Percentiles rank a stretch among this genome's conserved stretches.
Conservation (phyloP, 768 basidiomycete species). For the Sporobolomyces roseus region DNA sequence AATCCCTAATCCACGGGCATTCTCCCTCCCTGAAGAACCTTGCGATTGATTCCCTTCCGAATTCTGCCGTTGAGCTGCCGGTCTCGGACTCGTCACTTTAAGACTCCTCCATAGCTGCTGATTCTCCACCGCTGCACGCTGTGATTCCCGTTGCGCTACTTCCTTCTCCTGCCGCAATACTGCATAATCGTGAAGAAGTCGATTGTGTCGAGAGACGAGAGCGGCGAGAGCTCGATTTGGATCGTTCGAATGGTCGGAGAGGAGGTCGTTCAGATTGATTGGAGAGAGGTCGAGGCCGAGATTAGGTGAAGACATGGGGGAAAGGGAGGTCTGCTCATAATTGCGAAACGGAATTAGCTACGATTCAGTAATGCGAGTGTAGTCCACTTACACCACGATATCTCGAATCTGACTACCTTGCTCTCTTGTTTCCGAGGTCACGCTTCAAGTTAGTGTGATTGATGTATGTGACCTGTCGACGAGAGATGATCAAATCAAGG, state of each 20-base stretch:
- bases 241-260: slow-evolving; percentile 27
- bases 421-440: too few species aligned
- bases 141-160: background rate
- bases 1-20: slow-evolving; percentile 12
- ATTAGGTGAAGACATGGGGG: background rate
- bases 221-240: slow-evolving; percentile 20
- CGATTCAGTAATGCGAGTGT: too few species aligned
- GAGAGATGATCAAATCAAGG: too few species aligned
- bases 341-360: too few species aligned
- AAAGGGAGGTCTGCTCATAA: too few species aligned
- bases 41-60: background rate
- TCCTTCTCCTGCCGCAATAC: slow-evolving; percentile 12
- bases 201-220: slow-evolving; percentile 35
- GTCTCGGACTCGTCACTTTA: slow-evolving; percentile 35
- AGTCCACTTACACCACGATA: too few species aligned
- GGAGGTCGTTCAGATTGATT: slow-evolving; percentile 9
- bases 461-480: too few species aligned
- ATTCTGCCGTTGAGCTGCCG: background rate
- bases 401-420: too few species aligned
- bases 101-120: slow-evolving; percentile 36
- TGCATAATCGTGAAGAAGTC: slow-evolving; percentile 11
- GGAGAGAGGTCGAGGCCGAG: background rate
- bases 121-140: slow-evolving; percentile 31
- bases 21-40: slow-evolving; percentile 1
- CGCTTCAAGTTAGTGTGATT: too few species aligned